Evolutionary conservation across 208 protist genomes (phyloP).

Genomic region (Dictyostelium gargantuum): DNA sequence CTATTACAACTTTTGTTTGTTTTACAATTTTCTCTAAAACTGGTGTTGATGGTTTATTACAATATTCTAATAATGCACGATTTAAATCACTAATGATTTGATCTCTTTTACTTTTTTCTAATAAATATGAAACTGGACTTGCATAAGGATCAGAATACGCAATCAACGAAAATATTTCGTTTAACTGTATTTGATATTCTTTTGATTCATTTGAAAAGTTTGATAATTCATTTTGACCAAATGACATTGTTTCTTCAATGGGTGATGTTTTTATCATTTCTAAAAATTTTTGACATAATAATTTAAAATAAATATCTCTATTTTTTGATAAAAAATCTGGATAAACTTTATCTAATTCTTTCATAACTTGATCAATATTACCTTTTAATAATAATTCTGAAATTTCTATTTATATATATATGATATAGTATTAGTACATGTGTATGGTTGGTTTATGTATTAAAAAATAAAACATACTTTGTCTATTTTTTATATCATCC

Average conservation of each 20-base stretch:
- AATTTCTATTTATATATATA: conserved; percentile 3
- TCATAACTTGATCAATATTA: conserved; percentile 16
- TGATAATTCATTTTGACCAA: neutral
- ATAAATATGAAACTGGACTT: conserved; percentile 13
- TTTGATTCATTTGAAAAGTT: neutral
- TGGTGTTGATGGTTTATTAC: conserved; percentile 44
- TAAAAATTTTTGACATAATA: conserved; percentile 57
- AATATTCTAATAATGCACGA: conserved; percentile 13
- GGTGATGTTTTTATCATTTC: conserved; percentile 45
- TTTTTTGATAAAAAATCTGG: conserved; percentile 25
- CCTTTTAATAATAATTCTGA: conserved; percentile 42
- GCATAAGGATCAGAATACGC: conserved; percentile 37
- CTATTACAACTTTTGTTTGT: conserved; percentile 32
- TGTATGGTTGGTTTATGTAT: too few species aligned
- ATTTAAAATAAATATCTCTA: conserved; percentile 46
- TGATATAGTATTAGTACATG: too few species aligned
- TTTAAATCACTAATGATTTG: conserved; percentile 49
- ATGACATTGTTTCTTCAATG: conserved; percentile 35
- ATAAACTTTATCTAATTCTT: conserved; percentile 27
- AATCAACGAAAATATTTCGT: conserved; percentile 38
- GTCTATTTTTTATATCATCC: conserved; percentile 67
- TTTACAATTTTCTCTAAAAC: conserved; percentile 47
- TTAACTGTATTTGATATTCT: conserved; percentile 5
- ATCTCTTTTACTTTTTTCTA: conserved; percentile 11
- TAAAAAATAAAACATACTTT: conserved; percentile 13